Evolutionary conservation across 495 filamentous ascomycete species (phyloP).

Genomic region (Talaromyces proteolyticus): DNA sequence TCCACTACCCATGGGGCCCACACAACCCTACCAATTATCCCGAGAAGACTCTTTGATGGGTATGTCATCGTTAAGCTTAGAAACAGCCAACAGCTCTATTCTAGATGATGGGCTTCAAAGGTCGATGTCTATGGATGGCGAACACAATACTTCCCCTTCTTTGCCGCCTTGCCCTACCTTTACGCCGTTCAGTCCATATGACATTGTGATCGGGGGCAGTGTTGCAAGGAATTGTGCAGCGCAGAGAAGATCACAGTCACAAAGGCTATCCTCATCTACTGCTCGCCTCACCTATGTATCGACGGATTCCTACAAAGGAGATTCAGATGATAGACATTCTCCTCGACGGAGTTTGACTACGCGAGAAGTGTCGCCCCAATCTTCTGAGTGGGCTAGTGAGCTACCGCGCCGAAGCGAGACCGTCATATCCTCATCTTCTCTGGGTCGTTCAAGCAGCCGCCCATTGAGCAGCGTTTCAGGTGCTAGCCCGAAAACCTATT

Average conservation of each 20-base stretch:
- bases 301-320: slow-evolving; percentile 16
- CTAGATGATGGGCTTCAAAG: slow-evolving; percentile 31
- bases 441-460: not conserved
- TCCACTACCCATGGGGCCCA: slow-evolving; percentile 29
- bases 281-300: slow-evolving; percentile 3
- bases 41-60: slow-evolving; percentile 34
- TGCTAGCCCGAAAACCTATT: not conserved
- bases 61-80: slow-evolving; percentile 37
- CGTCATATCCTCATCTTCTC: slow-evolving; percentile 7
- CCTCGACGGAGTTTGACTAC: slow-evolving; percentile 37
- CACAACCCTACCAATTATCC: slow-evolving; percentile 28
- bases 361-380: slow-evolving; percentile 14
- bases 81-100: slow-evolving; percentile 45
- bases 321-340: slow-evolving; percentile 19
- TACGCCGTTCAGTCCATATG: slow-evolving; percentile 36
- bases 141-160: slow-evolving; percentile 22
- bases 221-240: slow-evolving; percentile 3
- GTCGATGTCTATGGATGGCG: slow-evolving; percentile 20
- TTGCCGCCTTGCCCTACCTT: slow-evolving; percentile 34
- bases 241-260: slow-evolving; percentile 3
- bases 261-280: slow-evolving; percentile 6
- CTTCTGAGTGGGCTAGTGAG: slow-evolving; percentile 16
- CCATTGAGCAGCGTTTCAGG: slow-evolving; percentile 2
- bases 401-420: slow-evolving; percentile 33
- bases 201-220: slow-evolving; percentile 28